Evolutionary conservation across 2,329 filamentous ascomycete genomes (phyloP), one percentile per base, ranked within the genome.

Genomic region (Rhytidhysteron rufulum): DNA sequence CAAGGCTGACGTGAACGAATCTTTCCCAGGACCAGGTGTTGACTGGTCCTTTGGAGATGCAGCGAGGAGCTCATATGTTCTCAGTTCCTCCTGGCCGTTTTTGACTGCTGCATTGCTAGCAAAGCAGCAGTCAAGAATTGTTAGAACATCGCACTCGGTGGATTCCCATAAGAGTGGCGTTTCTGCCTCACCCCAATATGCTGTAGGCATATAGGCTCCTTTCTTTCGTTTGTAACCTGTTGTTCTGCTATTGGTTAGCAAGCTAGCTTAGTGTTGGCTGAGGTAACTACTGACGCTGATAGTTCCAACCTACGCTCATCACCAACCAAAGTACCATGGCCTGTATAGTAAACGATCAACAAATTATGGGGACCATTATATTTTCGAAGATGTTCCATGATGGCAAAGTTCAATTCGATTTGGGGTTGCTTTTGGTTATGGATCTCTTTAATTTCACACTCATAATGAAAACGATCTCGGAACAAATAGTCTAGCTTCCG

Each of bases 321-420:
- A 6, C 40, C 25, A 5, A 31, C 19, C 25, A 40, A 35, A 9
- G 32, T 16, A 3, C 55, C 53, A 45, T 62, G 58, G 4, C 60
- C 60, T 16, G 54, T 59, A 38, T 62, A 63, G 33, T 61, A 63
- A 4, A 62, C 44, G 15, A 60, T 55, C n/a, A 58, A 30, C 4
- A 57, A 37, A 18, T 48, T 55, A 25, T 57, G 41, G 0, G 48
- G 48, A 1, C 41, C 52, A 31, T 53, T 48, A 29, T 50, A 34
- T 4, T 50, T 31, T 0, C n/a, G 5, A 3, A 58, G 41, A 22
- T 56, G 51, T 2, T 43, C n/a, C 10, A 31, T 16, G 5, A 60
- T 48, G 1, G 42, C 52, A 1, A n/a, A 15, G 17, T 49, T 40
- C 2, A 59, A 40, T 21, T 47, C 42, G 20, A 41, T 24, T 19